These are phyloP conservation scores for Clonostachys sp. DNA, from an alignment of 2,329 filamentous ascomycete species.

Conservation along the genomic window DNA sequence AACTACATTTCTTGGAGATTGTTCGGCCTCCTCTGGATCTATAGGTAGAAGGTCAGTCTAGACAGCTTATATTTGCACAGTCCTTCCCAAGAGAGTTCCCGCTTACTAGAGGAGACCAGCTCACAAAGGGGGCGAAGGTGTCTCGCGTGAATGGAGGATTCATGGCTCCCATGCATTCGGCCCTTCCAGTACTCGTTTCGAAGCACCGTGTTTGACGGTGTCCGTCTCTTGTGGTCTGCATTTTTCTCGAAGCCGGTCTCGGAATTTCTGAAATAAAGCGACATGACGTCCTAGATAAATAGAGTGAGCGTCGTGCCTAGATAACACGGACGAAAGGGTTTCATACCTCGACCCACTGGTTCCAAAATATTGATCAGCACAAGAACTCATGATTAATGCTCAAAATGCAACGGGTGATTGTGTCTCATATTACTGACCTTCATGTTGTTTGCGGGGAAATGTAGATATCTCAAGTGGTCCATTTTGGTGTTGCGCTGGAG, in stretches of 20 bases:
- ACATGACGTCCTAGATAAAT: constrained; percentile 15
- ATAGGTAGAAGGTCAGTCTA: background rate
- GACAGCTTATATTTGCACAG: background rate
- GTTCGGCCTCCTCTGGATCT: background rate
- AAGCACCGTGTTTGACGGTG: constrained; percentile 15
- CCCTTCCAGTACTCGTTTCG: constrained; percentile 24
- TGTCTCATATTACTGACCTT: background rate
- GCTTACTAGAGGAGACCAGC: constrained; percentile 18
- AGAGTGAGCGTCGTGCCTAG: background rate
- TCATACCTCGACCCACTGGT: constrained; percentile 6
- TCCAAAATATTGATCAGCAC: too few species aligned
- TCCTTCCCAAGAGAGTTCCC: background rate
- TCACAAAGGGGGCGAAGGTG: constrained; percentile 27
- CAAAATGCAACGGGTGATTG: too few species aligned
- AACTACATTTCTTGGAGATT: background rate
- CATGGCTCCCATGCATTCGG: constrained; percentile 18
- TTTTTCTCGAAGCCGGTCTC: constrained; percentile 3
- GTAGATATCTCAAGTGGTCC: constrained; percentile 13
- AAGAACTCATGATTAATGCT: too few species aligned
- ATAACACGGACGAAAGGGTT: background rate
- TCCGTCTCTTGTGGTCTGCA: constrained; percentile 2
- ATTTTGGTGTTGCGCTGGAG: background rate
- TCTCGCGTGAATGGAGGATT: constrained; percentile 20
- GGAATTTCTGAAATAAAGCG: constrained; percentile 16
- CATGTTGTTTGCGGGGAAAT: constrained; percentile 26